Conservation (phyloP, 106 monocot species). For the Narthecium ossifragum region DNA sequence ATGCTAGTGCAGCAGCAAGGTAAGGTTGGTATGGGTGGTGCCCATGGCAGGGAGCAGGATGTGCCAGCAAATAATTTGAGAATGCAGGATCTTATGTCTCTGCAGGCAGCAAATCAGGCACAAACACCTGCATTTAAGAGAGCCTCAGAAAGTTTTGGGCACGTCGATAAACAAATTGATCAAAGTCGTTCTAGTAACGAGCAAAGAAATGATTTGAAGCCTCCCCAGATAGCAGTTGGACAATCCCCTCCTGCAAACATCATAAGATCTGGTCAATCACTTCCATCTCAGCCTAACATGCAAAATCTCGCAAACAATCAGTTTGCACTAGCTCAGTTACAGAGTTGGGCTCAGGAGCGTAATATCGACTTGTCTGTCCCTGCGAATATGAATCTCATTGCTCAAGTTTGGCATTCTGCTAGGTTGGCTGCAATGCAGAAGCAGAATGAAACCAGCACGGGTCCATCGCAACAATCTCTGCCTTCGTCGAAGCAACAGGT, state of each 20-base stretch:
- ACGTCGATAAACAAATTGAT: conserved; percentile 37
- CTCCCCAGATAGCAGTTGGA: conserved; percentile 31
- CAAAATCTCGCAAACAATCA: conserved; percentile 42
- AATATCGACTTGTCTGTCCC: conserved; percentile 80
- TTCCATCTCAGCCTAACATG: conserved; percentile 28
- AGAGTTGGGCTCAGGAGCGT: conserved; percentile 81
- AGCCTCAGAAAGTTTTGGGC: conserved; percentile 28
- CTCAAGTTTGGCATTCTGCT: conserved; percentile 66
- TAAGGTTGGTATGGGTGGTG: conserved; percentile 26
- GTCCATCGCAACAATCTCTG: conserved; percentile 18
- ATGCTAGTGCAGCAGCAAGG: conserved; percentile 44
- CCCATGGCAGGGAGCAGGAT: conserved; percentile 47
- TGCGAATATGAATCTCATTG: conserved; percentile 53
- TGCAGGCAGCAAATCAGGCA: conserved; percentile 40
- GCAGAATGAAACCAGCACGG: conserved; percentile 27
- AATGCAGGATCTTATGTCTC: conserved; percentile 72
- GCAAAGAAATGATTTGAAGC: conserved; percentile 44
- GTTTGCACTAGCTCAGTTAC: conserved; percentile 73
- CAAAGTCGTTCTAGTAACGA: conserved; percentile 21
- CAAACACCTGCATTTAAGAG: conserved; percentile 27
- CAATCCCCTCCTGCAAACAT: conserved; percentile 27
- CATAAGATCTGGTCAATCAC: conserved; percentile 32
- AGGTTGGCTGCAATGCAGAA: conserved; percentile 47
- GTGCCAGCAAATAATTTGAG: conserved; percentile 34
- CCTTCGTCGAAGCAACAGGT: conserved; percentile 38